Base-by-base conservation (phyloP, 306 rosid genomes). In the Lathyrus aphaca region DNA sequence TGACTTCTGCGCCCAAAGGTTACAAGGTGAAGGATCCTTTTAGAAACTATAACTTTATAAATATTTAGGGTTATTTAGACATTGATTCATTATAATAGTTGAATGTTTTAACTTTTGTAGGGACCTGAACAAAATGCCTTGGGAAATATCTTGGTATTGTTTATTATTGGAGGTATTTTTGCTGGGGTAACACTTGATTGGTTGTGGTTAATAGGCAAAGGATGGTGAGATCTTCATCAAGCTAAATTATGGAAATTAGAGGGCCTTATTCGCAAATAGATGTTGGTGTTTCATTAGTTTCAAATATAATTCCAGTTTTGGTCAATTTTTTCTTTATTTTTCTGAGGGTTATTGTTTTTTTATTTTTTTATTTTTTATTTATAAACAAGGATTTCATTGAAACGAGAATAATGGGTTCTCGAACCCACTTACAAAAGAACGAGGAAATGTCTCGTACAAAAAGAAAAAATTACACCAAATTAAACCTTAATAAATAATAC, bases 101-200 rank as follows among this genome's bases (percentile, higher is more conserved):
- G 15, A 4, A 27, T n/a, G 6, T 42, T 67, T 13, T 29, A 13
- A 29, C 5, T 65, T 65, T 42, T 74, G 70, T 35, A 93, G 96
- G 98, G 97, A 57, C 98, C 97, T 5, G 98, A 93, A 74, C 98
- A 93, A 78, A 93, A 93, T 80, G 97, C 98, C 0, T 75, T 93
- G 77, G 98, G 98, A 70, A 93, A 93, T 74, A 10, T 90, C 16
- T 76, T 90, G 85, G 94, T 93, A 15, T 49, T 88, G 84, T 90
- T 83, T 83, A 80, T 90, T 42, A 59, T 90, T 2, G 87, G 75
- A 64, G 98, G 98, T 23, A 76, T 93, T 19, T 90, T 90, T 81
- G 80, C 96, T 7, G 98, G 98, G 25, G 97, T 85, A 13, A 74
- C 82, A 44, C 89, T 90, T 23, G 98, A 90, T 25, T 93, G 98